A percentile compares a stretch with the other conserved stretches of the same genome.
These are phyloP conservation scores for Anthracocystis setariae DNA, from an alignment of 1,284 basidiomycete species.

Conservation along the genomic window DNA sequence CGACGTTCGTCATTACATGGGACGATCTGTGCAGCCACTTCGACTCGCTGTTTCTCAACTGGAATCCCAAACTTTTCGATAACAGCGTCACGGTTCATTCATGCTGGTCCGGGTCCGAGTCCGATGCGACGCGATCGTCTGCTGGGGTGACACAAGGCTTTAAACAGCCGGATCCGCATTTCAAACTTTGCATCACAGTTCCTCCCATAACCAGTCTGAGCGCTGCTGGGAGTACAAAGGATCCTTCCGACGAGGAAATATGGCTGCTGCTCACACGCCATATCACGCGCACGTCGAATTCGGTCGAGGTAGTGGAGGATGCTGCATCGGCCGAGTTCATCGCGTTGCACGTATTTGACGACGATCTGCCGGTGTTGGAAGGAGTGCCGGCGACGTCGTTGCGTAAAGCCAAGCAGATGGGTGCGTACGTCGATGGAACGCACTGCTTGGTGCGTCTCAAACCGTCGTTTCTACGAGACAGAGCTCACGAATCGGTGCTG, in stretches of 20 bases:
- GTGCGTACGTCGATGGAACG: slow-evolving; percentile 80
- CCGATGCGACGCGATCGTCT: slow-evolving; percentile 5
- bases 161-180: slow-evolving; percentile 46
- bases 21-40: slow-evolving; percentile 79
- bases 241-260: slow-evolving; percentile 69
- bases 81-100: slow-evolving; percentile 76
- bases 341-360: slow-evolving; percentile 73
- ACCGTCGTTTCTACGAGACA: slow-evolving; percentile 5
- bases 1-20: slow-evolving; percentile 72
- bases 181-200: slow-evolving; percentile 20
- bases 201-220: background rate
- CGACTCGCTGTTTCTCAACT: slow-evolving; percentile 85
- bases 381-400: slow-evolving; percentile 3
- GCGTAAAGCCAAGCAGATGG: slow-evolving; percentile 57
- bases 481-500: no score
- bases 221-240: slow-evolving; percentile 1
- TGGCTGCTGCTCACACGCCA: slow-evolving; percentile 87
- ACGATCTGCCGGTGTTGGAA: slow-evolving; percentile 29
- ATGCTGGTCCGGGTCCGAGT: slow-evolving; percentile 64
- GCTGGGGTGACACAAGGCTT: background rate
- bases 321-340: slow-evolving; percentile 74
- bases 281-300: slow-evolving; percentile 68
- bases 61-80: slow-evolving; percentile 79
- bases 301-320: background rate
- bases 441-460: slow-evolving; percentile 75